These are phyloP conservation scores for Wilcoxina mikolae DNA, from an alignment of 495 filamentous ascomycete genomes.

Conservation along the genomic window DNA sequence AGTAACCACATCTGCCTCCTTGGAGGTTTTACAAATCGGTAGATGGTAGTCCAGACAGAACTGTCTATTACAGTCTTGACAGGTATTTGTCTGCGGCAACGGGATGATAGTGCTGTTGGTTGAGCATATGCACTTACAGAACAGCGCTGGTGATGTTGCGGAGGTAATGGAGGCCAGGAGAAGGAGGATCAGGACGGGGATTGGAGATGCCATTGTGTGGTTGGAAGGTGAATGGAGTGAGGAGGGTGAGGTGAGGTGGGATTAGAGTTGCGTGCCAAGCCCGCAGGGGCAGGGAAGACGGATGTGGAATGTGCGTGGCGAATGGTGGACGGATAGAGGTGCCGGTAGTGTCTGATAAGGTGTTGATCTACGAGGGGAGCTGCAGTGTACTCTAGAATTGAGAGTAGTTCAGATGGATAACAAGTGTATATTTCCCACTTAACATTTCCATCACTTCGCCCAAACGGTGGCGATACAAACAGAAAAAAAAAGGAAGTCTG, in stretches of 20 bases:
- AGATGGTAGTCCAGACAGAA: constrained; percentile 78
- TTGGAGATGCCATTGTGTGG: no score
- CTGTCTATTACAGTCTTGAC: constrained; percentile 76
- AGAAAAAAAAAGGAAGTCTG: no score
- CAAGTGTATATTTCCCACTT: no score
- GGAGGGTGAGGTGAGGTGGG: background rate
- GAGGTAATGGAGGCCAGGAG: background rate
- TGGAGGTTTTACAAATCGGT: constrained; percentile 72
- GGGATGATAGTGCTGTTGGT: constrained; percentile 81
- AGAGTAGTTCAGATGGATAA: no score
- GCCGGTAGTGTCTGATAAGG: background rate
- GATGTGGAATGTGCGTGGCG: background rate
- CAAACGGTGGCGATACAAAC: no score
- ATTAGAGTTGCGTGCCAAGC: background rate
- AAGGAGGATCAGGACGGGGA: constrained; percentile 13
- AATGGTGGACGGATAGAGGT: background rate
- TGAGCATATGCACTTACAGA: constrained; percentile 97
- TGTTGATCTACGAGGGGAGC: no score
- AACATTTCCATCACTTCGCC: no score
- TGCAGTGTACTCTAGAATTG: no score
- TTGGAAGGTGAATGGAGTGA: no score
- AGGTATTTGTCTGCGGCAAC: constrained; percentile 39
- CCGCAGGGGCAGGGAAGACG: background rate
- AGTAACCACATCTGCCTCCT: constrained; percentile 73
- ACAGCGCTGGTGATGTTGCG: constrained; percentile 35